Evolutionary conservation across 768 basidiomycete genomes (phyloP).

Genomic region (Mycena galopus): DNA sequence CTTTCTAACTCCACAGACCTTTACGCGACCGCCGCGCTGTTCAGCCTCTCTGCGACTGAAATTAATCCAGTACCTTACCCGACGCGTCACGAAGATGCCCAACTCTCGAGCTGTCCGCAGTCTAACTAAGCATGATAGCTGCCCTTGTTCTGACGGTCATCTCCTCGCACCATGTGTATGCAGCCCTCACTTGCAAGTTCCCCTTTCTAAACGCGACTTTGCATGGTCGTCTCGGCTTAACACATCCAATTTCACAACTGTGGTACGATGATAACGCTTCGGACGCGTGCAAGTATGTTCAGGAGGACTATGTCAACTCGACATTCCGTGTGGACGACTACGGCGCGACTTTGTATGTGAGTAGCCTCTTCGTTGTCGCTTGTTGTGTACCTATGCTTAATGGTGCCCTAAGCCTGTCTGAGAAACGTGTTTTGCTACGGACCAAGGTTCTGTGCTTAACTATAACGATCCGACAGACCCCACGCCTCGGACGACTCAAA

Average conservation of each 20-base stretch:
- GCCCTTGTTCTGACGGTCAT: conserved; percentile 23
- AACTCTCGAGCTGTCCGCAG: background rate
- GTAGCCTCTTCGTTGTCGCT: conserved; percentile 12
- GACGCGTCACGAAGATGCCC: too few species aligned
- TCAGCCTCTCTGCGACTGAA: too few species aligned
- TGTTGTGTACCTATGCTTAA: conserved; percentile 13
- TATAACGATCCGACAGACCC: conserved; percentile 20
- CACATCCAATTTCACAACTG: conserved; percentile 20
- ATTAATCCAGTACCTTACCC: too few species aligned
- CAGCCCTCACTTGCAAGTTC: conserved; percentile 11
- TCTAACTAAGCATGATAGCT: conserved; percentile 16
- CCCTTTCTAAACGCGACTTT: conserved; percentile 19
- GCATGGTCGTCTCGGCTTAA: conserved; percentile 15
- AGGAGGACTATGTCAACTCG: conserved; percentile 22
- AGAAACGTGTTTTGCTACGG: conserved; percentile 22
- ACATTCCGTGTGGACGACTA: conserved; percentile 17
- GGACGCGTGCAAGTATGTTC: conserved; percentile 18
- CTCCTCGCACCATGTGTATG: background rate
- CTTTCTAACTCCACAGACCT: too few species aligned
- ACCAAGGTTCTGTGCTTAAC: conserved; percentile 21
- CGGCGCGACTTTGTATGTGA: conserved; percentile 22
- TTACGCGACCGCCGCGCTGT: too few species aligned
- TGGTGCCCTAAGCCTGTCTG: conserved; percentile 20
- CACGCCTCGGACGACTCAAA: conserved; percentile 25
- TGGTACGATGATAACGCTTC: conserved; percentile 20